Evolutionary conservation across 495 filamentous ascomycete species (phyloP).

Genomic region (Hypoxylon intermedium): DNA sequence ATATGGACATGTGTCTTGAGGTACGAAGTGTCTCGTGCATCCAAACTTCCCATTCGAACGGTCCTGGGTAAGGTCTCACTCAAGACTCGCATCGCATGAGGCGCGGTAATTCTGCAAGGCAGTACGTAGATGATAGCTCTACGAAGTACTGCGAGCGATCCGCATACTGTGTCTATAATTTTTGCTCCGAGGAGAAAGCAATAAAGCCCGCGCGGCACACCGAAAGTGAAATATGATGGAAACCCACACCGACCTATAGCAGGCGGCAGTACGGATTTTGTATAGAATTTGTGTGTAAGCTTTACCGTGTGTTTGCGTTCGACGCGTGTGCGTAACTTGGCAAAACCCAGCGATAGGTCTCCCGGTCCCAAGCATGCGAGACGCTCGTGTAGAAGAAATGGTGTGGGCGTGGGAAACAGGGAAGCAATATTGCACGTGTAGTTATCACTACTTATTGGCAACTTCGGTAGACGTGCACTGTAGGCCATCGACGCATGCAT

Average conservation of each 20-base stretch:
- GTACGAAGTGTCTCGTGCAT: slow-evolving; percentile 16
- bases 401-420: slow-evolving; percentile 4
- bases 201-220: slow-evolving; percentile 26
- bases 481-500: too few relatives aligned
- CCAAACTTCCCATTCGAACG: slow-evolving; percentile 31
- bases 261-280: slow-evolving; percentile 8
- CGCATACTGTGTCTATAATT: slow-evolving; percentile 18
- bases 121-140: slow-evolving; percentile 4
- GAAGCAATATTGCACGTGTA: too few relatives aligned
- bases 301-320: slow-evolving; percentile 24
- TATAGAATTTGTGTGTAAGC: slow-evolving; percentile 2
- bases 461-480: too few relatives aligned
- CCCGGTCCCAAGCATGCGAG: slow-evolving; percentile 24
- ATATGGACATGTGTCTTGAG: slow-evolving; percentile 16
- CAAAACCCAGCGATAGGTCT: slow-evolving; percentile 27
- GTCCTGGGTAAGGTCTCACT: slow-evolving; percentile 34
- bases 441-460: too few relatives aligned
- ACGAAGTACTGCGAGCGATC: slow-evolving; percentile 19
- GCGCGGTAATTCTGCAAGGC: slow-evolving; percentile 36
- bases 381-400: slow-evolving; percentile 11
- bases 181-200: slow-evolving; percentile 1
- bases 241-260: slow-evolving; percentile 21
- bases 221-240: slow-evolving; percentile 33
- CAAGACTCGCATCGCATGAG: slow-evolving; percentile 32
- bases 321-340: slow-evolving; percentile 35